Conservation (phyloP, 1,284 basidiomycete genomes). For the Neolentinus lepideus region DNA sequence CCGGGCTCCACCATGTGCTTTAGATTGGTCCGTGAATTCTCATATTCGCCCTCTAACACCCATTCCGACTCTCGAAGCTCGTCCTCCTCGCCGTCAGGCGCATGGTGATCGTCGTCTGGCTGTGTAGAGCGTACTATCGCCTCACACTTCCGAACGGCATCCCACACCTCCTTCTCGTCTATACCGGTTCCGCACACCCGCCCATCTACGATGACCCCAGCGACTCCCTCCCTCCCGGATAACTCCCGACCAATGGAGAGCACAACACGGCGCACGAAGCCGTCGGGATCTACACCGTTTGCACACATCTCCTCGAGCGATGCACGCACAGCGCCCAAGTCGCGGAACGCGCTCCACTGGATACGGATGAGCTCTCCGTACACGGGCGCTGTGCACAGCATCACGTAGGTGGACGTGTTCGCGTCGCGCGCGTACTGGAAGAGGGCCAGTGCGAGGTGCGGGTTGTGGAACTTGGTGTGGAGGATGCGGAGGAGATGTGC, state of each 20-base stretch:
- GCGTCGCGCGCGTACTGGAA: constrained; percentile 72
- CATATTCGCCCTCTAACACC: too few species aligned
- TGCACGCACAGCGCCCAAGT: constrained; percentile 65
- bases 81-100: neutral
- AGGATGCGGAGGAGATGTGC: constrained; percentile 70
- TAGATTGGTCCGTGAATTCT: too few species aligned
- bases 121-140: neutral
- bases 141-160: neutral
- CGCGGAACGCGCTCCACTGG: constrained; percentile 75
- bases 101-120: neutral
- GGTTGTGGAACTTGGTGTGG: constrained; percentile 69
- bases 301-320: constrained; percentile 76
- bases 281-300: constrained; percentile 67
- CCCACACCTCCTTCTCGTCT: neutral
- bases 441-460: constrained; percentile 76
- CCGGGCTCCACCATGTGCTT: too few species aligned
- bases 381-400: constrained; percentile 77
- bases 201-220: neutral
- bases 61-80: neutral
- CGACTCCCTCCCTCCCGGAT: neutral
- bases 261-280: constrained; percentile 50
- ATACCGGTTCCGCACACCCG: neutral
- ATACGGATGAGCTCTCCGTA: constrained; percentile 83
- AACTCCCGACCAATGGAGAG: constrained; percentile 63
- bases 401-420: constrained; percentile 74